Percentiles rank a stretch among this genome's conserved stretches.
Evolutionary conservation across 1,284 basidiomycete genomes (phyloP).

Genomic region (Sanghuangporus weigelae): DNA sequence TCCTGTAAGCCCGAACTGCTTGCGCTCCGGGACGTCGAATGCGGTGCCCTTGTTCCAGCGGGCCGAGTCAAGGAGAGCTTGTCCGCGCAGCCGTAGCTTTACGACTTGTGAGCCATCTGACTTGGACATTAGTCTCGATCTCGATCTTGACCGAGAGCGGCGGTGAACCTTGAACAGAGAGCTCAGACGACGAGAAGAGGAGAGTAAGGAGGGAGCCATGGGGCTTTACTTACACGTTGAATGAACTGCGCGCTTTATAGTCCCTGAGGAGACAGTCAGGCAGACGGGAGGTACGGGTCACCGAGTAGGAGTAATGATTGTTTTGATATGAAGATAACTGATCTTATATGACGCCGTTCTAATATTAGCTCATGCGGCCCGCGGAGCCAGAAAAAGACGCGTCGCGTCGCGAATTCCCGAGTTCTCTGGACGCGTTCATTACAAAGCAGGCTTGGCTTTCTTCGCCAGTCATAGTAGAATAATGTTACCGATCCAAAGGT

Average conservation of each 20-base stretch:
- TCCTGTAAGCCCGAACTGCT: conserved; percentile 68
- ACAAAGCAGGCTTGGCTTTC: neutral
- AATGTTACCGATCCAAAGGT: neutral
- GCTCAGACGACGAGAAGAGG: neutral
- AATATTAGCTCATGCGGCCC: neutral
- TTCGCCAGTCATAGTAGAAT: neutral
- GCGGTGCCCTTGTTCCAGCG: conserved; percentile 73
- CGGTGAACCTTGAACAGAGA: neutral
- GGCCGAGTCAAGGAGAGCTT: conserved; percentile 55
- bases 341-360: neutral
- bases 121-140: neutral
- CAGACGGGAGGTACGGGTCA: too few relatives aligned
- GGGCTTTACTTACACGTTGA: too few relatives aligned
- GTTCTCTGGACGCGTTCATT: too few relatives aligned
- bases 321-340: too few relatives aligned
- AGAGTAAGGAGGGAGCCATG: too few relatives aligned
- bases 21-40: conserved; percentile 63
- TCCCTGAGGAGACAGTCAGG: too few relatives aligned
- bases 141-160: neutral
- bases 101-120: neutral
- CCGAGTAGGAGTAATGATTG: too few relatives aligned
- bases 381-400: neutral
- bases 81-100: conserved; percentile 40
- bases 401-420: too few relatives aligned
- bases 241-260: too few relatives aligned